Conservation (phyloP, 768 basidiomycete species). For the Auriscalpium vulgare region DNA sequence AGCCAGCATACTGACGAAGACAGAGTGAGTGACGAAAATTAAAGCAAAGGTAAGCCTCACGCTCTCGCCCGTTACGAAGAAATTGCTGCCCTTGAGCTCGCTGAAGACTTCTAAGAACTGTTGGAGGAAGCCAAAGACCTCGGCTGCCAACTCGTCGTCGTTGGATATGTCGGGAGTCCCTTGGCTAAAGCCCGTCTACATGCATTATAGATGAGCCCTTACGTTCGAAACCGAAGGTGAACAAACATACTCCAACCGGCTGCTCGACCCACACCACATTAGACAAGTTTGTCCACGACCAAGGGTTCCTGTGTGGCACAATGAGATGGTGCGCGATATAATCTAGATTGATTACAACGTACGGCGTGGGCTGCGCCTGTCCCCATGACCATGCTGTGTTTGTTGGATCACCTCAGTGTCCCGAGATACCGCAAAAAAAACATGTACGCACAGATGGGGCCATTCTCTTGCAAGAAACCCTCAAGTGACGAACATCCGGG, state of each 20-base stretch:
- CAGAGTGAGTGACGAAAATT: background rate
- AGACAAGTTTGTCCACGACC: constrained; percentile 64
- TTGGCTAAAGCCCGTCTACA: constrained; percentile 58
- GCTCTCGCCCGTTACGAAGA: constrained; percentile 66
- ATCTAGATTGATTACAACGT: constrained; percentile 14
- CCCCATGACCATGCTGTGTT: constrained; percentile 54
- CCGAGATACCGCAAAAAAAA: background rate
- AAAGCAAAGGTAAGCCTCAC: constrained; percentile 30
- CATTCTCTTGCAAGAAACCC: constrained; percentile 68
- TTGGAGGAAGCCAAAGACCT: constrained; percentile 46
- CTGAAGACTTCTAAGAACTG: constrained; percentile 68
- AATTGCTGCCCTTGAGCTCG: constrained; percentile 63
- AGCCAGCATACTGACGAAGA: constrained; percentile 24
- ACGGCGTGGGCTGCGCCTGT: constrained; percentile 46
- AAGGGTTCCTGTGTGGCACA: constrained; percentile 33
- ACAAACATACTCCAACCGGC: constrained; percentile 44
- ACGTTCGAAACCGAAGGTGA: background rate
- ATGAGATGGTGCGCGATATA: background rate
- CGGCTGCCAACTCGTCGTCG: constrained; percentile 47
- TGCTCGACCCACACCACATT: constrained; percentile 72
- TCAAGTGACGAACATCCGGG: constrained; percentile 70
- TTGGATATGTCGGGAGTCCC: constrained; percentile 54
- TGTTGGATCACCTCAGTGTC: background rate
- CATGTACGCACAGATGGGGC: constrained; percentile 35
- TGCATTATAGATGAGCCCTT: background rate